Evolutionary conservation across 1,284 basidiomycete genomes (phyloP), one percentile per base, ranked within the genome.

Genomic region (Sphaerobolus stellatus): DNA sequence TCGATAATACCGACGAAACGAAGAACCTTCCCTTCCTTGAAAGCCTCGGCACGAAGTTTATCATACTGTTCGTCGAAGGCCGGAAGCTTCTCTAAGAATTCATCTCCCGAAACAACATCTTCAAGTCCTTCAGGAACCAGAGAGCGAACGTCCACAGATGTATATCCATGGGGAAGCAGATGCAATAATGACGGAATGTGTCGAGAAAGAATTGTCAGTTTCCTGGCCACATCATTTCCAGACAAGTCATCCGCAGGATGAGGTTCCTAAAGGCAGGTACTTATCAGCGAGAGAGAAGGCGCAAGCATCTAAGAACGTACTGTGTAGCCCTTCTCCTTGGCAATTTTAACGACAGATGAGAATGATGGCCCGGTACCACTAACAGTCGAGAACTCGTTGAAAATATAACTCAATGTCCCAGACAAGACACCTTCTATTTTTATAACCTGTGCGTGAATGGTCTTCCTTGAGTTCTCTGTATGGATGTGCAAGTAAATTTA

Each of bases 341-440:
- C 97, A 38, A 88, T 72, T 61, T 83, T 83, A 60, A 99, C 95
- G 48, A 99, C 88, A 18, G 92, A 87, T 2, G 92, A 95, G 73
- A 99, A 98, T 34, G 75, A 73, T 0, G 84, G 83, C 0, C 84
- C 83, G 44, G 75, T 79, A 24, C 76, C 71, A 22, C 74, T 73
- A 1, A 81, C 81, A 1, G 80, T 83, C 4, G 90, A 93, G 70
- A 94, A 99, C 62, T 94, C 88, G 75, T 99, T 99, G 81, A 99
- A 99, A 74, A 99, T 98, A 77, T 99, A 99, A 68, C 90, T 93
- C 77, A 99, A 85, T 1, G 96, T 99, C 3, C 96, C 96, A 7
- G 90, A 94, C 71, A 96, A 88, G 38, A 96, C 92, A 36, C 89
- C 89, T 69, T 92, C 90, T 59, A 92, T 88, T 73, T 87, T 90